Evolutionary conservation across 805 yeast species (phyloP), one percentile per base, ranked within the genome.

Genomic region (Monosporozyma aerobia): DNA sequence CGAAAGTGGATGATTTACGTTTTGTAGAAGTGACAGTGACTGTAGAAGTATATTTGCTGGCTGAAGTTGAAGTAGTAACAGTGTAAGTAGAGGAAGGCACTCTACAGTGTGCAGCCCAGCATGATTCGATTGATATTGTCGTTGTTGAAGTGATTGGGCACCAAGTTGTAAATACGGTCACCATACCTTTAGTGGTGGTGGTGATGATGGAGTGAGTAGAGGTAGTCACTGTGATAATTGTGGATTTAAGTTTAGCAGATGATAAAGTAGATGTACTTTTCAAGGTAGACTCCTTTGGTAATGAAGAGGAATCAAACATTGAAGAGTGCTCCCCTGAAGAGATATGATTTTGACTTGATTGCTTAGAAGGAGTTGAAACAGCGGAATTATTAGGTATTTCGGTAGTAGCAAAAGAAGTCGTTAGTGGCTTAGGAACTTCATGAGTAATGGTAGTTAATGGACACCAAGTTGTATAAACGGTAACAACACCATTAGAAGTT

Each of bases 381-480:
- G 37, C 19, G 1, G 37, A 14, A 13, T 4, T 44, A 32, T 9
- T 5, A 32, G 35, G 10, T 9, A 13, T 13, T 32, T 27, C 19
- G 35, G n/a, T 44, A 10, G 30, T 22, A 45, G 14, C 25, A 30
- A 39, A 19, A 39, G 13, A 5, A 39, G 19, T 13, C 8, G 39
- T 13, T 4, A n/a, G 7, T 13, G 16, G 22, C 16, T 35, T 35
- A n/a, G 22, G 5, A n/a, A 23, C 9, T 14, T 19, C 6, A 8
- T 29, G 7, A 3, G 40, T 10, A 3, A 14, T 5, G 25, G 54
- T 43, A 37, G 66, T 59, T 37, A 65, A 53, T 40, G 77, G 76
- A 56, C 75, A 72, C 63, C 70, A 72, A 5, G 76, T 72, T 14
- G 76, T 71, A 66, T 69, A 77, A 19, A 62, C 61, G 13, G 76